Evolutionary conservation across 495 filamentous ascomycete genomes (phyloP).

Genomic region (Bacidia rubella): DNA sequence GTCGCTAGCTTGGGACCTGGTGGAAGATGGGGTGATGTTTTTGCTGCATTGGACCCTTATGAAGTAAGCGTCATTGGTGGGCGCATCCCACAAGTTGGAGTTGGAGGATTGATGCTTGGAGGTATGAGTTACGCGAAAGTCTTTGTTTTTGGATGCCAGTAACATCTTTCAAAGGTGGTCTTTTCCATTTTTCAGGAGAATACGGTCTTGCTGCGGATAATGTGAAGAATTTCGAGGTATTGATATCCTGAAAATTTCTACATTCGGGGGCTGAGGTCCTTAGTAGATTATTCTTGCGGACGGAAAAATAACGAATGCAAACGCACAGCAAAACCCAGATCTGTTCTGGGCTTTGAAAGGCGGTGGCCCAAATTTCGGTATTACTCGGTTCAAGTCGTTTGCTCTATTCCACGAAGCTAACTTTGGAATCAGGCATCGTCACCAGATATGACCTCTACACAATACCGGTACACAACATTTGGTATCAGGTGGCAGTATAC

Average conservation of each 20-base stretch:
- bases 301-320: conserved; percentile 21
- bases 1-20: conserved; percentile 24
- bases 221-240: conserved; percentile 32
- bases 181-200: conserved; percentile 27
- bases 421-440: no score
- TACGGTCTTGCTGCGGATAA: conserved; percentile 31
- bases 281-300: conserved; percentile 27
- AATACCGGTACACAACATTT: conserved; percentile 33
- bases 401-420: no score
- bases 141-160: not conserved
- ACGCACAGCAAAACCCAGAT: conserved; percentile 23
- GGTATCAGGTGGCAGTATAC: conserved; percentile 28
- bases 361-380: conserved; percentile 30
- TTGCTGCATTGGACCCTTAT: conserved; percentile 22
- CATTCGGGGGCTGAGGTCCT: no score
- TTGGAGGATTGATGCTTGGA: conserved; percentile 33
- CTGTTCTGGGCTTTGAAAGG: conserved; percentile 31
- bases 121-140: conserved; percentile 5
- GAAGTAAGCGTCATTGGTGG: conserved; percentile 27
- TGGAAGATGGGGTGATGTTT: conserved; percentile 25
- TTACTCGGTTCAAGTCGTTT: conserved; percentile 37
- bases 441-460: conserved; percentile 33
- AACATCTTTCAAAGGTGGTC: conserved; percentile 15
- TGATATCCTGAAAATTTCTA: no score
- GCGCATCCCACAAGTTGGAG: conserved; percentile 25